Evolutionary conservation across 306 rosid genomes (phyloP).

Genomic region (Fragaria nilgerrensis): DNA sequence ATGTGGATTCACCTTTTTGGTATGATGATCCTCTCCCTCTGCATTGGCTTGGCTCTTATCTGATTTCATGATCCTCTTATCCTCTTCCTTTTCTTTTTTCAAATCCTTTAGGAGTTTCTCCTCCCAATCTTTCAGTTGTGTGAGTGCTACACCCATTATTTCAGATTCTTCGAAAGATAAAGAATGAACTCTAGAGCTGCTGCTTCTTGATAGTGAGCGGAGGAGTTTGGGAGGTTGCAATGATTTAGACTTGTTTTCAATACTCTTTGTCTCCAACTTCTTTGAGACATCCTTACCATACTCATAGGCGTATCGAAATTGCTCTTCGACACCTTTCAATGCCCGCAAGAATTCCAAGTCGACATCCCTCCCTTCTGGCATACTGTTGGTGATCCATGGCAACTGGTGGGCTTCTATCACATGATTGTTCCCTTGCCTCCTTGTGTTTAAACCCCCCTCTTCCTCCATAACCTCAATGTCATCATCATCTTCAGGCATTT

Average conservation of each 20-base stretch:
- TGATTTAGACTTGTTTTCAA: background rate
- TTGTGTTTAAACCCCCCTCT: no score
- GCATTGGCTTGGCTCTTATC: background rate
- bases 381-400: no score
- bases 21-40: background rate
- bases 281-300: background rate
- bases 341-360: background rate
- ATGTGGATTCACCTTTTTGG: no score
- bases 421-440: no score
- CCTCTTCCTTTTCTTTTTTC: background rate
- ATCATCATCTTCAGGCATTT: background rate
- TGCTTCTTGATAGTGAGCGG: background rate
- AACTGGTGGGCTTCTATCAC: no score
- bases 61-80: no score
- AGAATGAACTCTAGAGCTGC: background rate
- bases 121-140: background rate
- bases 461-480: background rate
- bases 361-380: no score
- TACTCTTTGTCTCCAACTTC: background rate
- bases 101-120: background rate
- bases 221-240: background rate
- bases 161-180: background rate
- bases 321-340: background rate
- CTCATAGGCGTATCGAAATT: background rate
- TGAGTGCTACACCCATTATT: background rate